Evolutionary conservation across 768 basidiomycete species (phyloP), one percentile per base, ranked within the genome.

Genomic region (Dendrothele bispora): DNA sequence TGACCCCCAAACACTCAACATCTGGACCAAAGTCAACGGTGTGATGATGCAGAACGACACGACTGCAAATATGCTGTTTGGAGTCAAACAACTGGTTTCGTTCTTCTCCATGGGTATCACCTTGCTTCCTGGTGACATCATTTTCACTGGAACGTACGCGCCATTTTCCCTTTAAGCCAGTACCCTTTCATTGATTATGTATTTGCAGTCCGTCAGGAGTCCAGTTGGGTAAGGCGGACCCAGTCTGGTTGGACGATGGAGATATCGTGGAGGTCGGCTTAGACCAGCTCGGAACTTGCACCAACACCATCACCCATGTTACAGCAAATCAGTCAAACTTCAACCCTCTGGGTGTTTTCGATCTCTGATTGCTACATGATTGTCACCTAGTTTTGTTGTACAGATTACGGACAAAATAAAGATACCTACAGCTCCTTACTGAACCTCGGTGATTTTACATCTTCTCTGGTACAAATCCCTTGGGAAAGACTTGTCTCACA

Each of bases 401-500:
- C 17, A 14, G 11, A 44, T 34, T 32, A 44, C n/a, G 28, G 12
- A 30, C n/a, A n/a, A n/a, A n/a, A n/a, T n/a, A n/a, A n/a, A n/a
- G n/a, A n/a, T n/a, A n/a, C n/a, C n/a, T n/a, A n/a, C n/a, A n/a
- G n/a, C n/a, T 2, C 11, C n/a, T 21, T 18, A 30, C 5, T 18
- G 12, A 45, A 25, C 29, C 7, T 24, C 28, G 18, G 3, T 17
- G 7, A 43, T 20, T 10, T 10, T n/a, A 30, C 20, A 39, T 37
- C 10, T 32, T 20, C 34, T 18, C 53, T 27, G 71, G 72, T 30
- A 70, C 58, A 51, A 88, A 90, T 3, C 79, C 84, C 58, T 78
- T 86, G 2, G 88, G 86, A 60, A 91, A 90, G 5, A 91, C 88
- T 62, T 97, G 93, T 45, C 95, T 74, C 7, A 92, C 91, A 56